A percentile compares a stretch with the other conserved stretches of the same genome.
phyloP scores from a whole-genome alignment of 345 rosid species.

The Euphorbia lathyris region DNA sequence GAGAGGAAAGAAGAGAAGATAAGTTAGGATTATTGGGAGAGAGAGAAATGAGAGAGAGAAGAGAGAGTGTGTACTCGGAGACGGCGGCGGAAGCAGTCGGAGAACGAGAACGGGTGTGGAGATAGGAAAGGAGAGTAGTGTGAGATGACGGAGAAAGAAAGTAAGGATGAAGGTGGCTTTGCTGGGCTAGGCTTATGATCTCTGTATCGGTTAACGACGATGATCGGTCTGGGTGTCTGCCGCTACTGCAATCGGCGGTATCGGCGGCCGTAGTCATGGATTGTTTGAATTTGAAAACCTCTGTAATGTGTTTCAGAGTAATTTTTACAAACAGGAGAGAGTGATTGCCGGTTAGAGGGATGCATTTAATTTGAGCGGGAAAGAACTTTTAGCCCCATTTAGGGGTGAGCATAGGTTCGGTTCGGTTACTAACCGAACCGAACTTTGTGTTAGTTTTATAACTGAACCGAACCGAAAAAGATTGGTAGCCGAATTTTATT shows the following conservation, averaged over 20 bases:
- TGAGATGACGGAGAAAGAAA: constrained; percentile 51
- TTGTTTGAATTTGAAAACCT: background rate
- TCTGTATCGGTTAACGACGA: constrained; percentile 49
- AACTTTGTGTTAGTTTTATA: too few relatives aligned
- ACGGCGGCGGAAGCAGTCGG: constrained; percentile 52
- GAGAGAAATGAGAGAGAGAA: constrained; percentile 56
- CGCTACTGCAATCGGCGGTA: constrained; percentile 22
- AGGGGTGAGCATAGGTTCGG: too few relatives aligned
- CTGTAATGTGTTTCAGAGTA: background rate
- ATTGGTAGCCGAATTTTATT: too few relatives aligned
- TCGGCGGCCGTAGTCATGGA: background rate
- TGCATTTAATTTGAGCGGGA: background rate
- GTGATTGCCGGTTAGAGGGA: background rate
- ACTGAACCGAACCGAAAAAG: too few relatives aligned
- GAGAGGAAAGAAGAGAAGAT: constrained; percentile 56
- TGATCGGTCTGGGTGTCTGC: constrained; percentile 9
- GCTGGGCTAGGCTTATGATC: constrained; percentile 51
- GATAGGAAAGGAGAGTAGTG: constrained; percentile 46
- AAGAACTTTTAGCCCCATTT: too few relatives aligned
- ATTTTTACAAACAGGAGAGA: background rate
- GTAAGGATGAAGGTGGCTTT: constrained; percentile 43
- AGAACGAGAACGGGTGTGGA: constrained; percentile 50
- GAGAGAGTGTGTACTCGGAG: constrained; percentile 54
- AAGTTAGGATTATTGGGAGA: constrained; percentile 45
- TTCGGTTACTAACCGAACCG: too few relatives aligned